Conservation (phyloP, 345 rosid genomes). For the Aquilaria sinensis region DNA sequence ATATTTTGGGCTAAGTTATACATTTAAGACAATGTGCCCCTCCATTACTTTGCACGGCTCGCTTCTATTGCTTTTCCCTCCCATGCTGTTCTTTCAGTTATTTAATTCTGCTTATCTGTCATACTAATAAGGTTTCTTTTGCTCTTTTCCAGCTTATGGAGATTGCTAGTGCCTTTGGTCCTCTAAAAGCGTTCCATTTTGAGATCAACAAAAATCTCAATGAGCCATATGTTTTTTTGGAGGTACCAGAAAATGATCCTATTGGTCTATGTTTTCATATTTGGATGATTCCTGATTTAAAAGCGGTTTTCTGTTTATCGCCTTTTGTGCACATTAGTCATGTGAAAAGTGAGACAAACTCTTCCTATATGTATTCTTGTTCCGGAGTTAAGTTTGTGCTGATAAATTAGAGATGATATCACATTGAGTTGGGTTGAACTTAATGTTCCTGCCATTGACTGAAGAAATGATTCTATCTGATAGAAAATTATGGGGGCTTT, state of each 20-base stretch:
- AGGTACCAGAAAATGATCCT: constrained; percentile 46
- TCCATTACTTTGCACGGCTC: background rate
- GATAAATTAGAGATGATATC: too few species aligned
- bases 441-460: too few species aligned
- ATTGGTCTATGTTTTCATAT: constrained; percentile 13
- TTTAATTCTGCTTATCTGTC: background rate
- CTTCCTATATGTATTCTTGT: too few species aligned
- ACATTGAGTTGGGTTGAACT: too few species aligned
- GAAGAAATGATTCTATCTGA: too few species aligned
- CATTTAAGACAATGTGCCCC: background rate
- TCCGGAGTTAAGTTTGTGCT: too few species aligned
- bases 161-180: constrained; percentile 84
- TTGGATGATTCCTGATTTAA: background rate
- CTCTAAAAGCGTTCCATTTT: constrained; percentile 66
- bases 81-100: constrained; percentile 1
- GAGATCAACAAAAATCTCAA: constrained; percentile 30
- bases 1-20: background rate
- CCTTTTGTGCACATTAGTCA: too few species aligned
- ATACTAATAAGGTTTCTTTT: constrained; percentile 15
- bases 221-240: constrained; percentile 56
- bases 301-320: background rate
- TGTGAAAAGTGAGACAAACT: too few species aligned
- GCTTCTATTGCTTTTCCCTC: background rate
- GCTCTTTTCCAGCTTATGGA: constrained; percentile 60
- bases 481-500: too few species aligned